Evolutionary conservation across 2,329 filamentous ascomycete genomes (phyloP), one percentile per base, ranked within the genome.

Genomic region (Colletotrichum sp.): DNA sequence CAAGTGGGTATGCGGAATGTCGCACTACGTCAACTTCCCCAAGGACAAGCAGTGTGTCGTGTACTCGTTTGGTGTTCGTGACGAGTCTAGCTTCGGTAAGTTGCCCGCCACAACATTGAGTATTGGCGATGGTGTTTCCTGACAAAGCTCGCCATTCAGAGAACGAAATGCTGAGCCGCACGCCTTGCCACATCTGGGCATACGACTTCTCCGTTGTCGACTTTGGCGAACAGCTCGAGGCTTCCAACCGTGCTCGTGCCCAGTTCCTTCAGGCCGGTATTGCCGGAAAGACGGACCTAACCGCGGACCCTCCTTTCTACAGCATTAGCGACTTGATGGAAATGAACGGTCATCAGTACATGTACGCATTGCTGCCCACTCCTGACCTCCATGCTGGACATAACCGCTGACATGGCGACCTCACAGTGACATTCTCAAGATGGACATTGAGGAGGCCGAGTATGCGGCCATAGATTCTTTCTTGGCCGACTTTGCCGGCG

Each of bases 1-100:
- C 27, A 87, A 87, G 76, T 85, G 84, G 83, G 82, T 86, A 16
- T 87, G 85, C 78, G 85, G 85, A 48, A 84, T 86, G 82, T 82
- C 80, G 8, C 77, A 80, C n/a, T 85, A 83, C 72, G 83, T 84
- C 75, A 77, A 78, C 15, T 76, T 79, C 61, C 77, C 77, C 15
- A 74, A 66, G 28, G 75, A 70, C 39, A 74, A 66, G 36, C 79
- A 81, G 13, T 82, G 81, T 67, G 73, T 84, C 70, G 81, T 86
- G 74, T 87, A 87, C 78, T 83, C 82, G 18, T 86, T 87, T 67
- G 85, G 85, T 52, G 79, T 84, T 12, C 77, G 77, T 62, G 79
- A 82, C 75, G 84, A 87, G 77, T 85, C 83, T 3, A 82, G 81
- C 5, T 86, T 86, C 74, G 81, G 80, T 80, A 73, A 56, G 78